Percentiles rank a stretch among this genome's conserved stretches.
These are phyloP conservation scores for Sclerotinia subarctica DNA, from an alignment of 2,329 filamentous ascomycete species.

Conservation along the genomic window DNA sequence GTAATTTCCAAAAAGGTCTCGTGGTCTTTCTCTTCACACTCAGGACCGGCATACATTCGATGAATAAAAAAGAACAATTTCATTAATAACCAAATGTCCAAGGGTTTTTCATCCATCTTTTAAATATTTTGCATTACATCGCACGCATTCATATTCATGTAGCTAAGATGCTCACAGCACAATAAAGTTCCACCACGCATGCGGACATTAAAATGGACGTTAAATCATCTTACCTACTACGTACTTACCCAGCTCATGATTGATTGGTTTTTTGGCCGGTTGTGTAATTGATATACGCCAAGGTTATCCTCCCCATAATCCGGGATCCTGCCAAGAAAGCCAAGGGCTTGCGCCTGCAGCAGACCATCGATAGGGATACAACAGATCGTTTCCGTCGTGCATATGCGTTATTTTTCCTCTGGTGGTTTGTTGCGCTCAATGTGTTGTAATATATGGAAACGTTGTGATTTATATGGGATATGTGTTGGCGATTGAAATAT, in stretches of 20 bases:
- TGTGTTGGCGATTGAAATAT: neutral
- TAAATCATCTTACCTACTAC: neutral
- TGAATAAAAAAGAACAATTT: neutral
- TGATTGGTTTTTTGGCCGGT: neutral
- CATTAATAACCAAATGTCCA: neutral
- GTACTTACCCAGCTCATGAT: no score
- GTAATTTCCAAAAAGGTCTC: neutral
- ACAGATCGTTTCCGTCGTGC: neutral
- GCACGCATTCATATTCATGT: neutral
- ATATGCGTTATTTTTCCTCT: conserved; percentile 1
- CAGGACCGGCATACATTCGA: no score
- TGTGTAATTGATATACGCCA: neutral
- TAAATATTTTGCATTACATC: no score
- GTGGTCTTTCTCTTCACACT: neutral
- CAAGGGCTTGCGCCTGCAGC: conserved; percentile 11
- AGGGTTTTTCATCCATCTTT: neutral
- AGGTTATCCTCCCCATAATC: conserved; percentile 11
- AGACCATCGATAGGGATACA: neutral
- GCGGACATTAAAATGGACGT: neutral
- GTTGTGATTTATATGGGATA: neutral
- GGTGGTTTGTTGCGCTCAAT: neutral
- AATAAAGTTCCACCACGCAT: conserved; percentile 10
- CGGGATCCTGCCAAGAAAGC: conserved; percentile 8
- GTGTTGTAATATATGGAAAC: neutral
- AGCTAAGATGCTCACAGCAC: conserved; percentile 1